Percentiles rank a stretch among this genome's conserved stretches.
Evolutionary conservation across 169 alveolate genomes (phyloP).

Genomic region (Plasmodium yoelii): DNA sequence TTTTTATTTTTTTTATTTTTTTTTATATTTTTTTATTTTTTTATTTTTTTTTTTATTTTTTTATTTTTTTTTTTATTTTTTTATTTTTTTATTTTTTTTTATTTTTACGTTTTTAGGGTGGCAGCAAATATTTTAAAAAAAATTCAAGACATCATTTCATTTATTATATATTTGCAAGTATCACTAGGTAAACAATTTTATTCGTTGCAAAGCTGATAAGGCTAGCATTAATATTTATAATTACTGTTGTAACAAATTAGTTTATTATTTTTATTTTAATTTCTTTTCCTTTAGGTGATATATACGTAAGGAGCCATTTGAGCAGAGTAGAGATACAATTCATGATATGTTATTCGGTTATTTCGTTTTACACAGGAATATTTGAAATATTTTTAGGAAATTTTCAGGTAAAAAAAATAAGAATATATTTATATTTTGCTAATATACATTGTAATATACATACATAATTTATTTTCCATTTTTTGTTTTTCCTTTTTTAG

Average conservation of each 20-base stretch:
- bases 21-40: no score
- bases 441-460: not conserved
- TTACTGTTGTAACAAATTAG: not conserved
- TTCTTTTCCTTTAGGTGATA: slow-evolving; percentile 38
- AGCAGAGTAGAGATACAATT: slow-evolving; percentile 72
- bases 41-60: no score
- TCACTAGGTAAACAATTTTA: slow-evolving; percentile 38
- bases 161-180: slow-evolving; percentile 69
- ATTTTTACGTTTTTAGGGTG: no score
- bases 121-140: slow-evolving; percentile 64
- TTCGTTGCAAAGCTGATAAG: not conserved
- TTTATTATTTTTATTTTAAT: not conserved
- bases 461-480: not conserved
- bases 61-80: no score
- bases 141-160: slow-evolving; percentile 56
- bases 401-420: slow-evolving; percentile 34
- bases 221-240: no score
- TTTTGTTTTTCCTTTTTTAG: slow-evolving; percentile 1
- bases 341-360: slow-evolving; percentile 72
- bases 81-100: no score
- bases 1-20: no score
- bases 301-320: slow-evolving; percentile 58
- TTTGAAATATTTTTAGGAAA: slow-evolving; percentile 67
- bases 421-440: not conserved
- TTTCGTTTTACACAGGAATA: slow-evolving; percentile 69